phyloP scores from a whole-genome alignment of 805 yeast genomes.

The Yarrowia sp. region DNA sequence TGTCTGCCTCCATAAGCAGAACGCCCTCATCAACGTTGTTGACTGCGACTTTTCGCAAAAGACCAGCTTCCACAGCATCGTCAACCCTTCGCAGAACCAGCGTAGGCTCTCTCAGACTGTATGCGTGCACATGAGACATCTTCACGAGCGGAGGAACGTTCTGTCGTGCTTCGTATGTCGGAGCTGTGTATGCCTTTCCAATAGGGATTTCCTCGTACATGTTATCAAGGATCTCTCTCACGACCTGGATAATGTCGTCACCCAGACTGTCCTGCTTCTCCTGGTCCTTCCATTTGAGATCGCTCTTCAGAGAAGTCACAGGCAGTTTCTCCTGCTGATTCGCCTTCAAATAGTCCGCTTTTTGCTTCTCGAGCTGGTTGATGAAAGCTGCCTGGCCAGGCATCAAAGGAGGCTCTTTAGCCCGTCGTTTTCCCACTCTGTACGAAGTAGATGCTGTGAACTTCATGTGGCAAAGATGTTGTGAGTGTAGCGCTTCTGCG shows the following conservation, averaged over 20 bases:
- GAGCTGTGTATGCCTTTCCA: conserved; percentile 28
- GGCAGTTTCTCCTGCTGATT: conserved; percentile 13
- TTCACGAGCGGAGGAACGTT: conserved; percentile 1
- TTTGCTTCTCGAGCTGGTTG: conserved; percentile 19
- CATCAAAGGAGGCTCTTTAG: conserved; percentile 16
- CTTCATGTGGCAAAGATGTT: background rate
- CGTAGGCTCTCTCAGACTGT: conserved; percentile 9
- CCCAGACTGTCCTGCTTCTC: background rate
- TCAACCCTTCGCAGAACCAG: conserved; percentile 8
- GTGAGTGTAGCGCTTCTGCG: background rate
- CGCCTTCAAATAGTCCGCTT: background rate
- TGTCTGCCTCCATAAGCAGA: background rate
- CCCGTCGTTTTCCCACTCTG: conserved; percentile 13
- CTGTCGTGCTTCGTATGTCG: conserved; percentile 6
- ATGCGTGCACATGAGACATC: conserved; percentile 9
- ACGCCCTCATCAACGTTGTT: conserved; percentile 17
- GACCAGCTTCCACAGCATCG: conserved; percentile 2
- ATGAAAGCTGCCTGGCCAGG: conserved; percentile 19
- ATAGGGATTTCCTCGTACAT: conserved; percentile 40
- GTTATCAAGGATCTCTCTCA: conserved; percentile 32
- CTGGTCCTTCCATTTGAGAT: background rate
- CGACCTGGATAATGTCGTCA: conserved; percentile 31
- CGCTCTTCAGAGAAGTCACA: background rate
- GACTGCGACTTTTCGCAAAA: background rate
- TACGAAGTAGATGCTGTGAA: conserved; percentile 13